phyloP scores from a whole-genome alignment of 495 filamentous ascomycete genomes.

The Cercophora newfieldiana region DNA sequence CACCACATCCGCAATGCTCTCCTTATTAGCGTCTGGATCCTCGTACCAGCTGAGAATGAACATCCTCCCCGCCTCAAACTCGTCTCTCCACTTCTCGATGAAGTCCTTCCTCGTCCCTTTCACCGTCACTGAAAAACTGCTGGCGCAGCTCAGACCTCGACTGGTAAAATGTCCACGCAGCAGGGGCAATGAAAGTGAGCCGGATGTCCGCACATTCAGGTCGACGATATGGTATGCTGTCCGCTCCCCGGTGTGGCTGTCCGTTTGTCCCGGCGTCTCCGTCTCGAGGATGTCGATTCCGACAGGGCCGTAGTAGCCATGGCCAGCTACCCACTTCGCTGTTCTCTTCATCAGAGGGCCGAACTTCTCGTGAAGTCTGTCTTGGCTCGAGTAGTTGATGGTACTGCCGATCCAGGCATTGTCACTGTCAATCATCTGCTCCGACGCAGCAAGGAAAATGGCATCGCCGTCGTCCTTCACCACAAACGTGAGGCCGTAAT shows the following conservation, averaged over 20 bases:
- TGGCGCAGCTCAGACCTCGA: conserved; percentile 28
- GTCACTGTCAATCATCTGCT: conserved; percentile 31
- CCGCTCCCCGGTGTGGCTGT: conserved; percentile 3
- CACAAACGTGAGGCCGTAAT: conserved; percentile 38
- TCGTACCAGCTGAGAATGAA: conserved; percentile 34
- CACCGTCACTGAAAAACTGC: conserved; percentile 25
- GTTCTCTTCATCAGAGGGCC: conserved; percentile 21
- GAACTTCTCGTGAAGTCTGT: conserved; percentile 25
- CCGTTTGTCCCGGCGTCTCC: neutral
- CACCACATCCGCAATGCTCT: conserved; percentile 33
- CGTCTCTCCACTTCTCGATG: conserved; percentile 21
- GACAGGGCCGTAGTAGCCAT: conserved; percentile 35
- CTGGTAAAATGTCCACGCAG: conserved; percentile 27
- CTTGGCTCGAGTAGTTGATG: conserved; percentile 32
- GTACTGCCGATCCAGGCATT: conserved; percentile 34
- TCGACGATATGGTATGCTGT: conserved; percentile 32
- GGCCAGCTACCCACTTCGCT: conserved; percentile 25
- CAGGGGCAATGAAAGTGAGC: conserved; percentile 30
- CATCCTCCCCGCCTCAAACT: conserved; percentile 27
- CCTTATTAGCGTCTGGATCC: conserved; percentile 13
- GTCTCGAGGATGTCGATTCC: conserved; percentile 36
- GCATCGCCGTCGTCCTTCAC: conserved; percentile 19
- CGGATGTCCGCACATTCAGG: conserved; percentile 38
- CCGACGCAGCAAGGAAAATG: conserved; percentile 32
- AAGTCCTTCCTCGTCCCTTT: conserved; percentile 22